These are phyloP conservation scores for Opeltia flavorubescens DNA, from an alignment of 495 filamentous ascomycete species.

Conservation along the genomic window DNA sequence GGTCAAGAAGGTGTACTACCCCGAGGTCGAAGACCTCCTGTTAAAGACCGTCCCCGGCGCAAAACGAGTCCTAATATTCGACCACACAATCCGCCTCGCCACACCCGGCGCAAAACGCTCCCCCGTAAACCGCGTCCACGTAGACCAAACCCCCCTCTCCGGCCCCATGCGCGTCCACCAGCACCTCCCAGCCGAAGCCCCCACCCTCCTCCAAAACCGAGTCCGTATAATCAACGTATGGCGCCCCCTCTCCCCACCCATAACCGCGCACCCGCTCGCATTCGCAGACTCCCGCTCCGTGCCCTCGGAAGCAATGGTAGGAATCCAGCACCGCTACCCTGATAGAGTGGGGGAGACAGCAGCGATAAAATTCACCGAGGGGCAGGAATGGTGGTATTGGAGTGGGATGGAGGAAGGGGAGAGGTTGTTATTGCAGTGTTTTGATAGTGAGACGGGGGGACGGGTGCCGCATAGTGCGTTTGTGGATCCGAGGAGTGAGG, in stretches of 20 bases:
- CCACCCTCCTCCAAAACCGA: conserved; percentile 40
- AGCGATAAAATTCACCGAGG: conserved; percentile 44
- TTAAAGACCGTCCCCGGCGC: conserved; percentile 45
- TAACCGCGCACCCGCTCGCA: conserved; percentile 55
- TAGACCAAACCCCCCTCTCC: conserved; percentile 65
- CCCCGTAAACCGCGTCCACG: conserved; percentile 62
- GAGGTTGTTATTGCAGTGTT: conserved; percentile 69
- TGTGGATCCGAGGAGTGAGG: conserved; percentile 49
- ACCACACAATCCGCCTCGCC: conserved; percentile 73
- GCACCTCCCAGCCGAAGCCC: conserved; percentile 48
- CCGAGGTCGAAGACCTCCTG: conserved; percentile 59
- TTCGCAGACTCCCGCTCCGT: conserved; percentile 52
- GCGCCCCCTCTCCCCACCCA: conserved; percentile 61
- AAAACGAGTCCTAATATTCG: conserved; percentile 59
- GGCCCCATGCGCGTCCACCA: conserved; percentile 47
- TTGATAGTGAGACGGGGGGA: conserved; percentile 52
- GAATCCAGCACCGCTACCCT: conserved; percentile 64
- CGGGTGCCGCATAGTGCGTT: conserved; percentile 76
- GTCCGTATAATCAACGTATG: conserved; percentile 84
- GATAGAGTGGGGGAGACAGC: conserved; percentile 62
- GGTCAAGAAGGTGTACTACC: conserved; percentile 63
- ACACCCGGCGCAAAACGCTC: conserved; percentile 34
- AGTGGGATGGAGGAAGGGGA: conserved; percentile 65
- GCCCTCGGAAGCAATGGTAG: conserved; percentile 47
- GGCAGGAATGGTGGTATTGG: conserved; percentile 63